Percentiles rank a stretch among this genome's conserved stretches.
phyloP scores from a whole-genome alignment of 73 alveolate species.

The Tetrahymena malaccensis region DNA sequence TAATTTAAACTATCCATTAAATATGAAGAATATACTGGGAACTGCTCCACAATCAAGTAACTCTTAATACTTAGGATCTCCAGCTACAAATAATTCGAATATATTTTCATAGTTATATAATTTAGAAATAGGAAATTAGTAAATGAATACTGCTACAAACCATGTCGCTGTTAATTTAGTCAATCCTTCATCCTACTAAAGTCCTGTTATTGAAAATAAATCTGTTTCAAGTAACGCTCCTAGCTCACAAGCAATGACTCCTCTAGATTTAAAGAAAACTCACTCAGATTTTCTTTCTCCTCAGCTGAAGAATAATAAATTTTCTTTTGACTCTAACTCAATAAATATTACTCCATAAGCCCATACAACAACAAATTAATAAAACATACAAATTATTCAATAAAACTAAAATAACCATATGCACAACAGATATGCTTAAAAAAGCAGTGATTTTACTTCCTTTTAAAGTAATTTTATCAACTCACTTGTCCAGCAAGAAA shows the following conservation, averaged over 20 bases:
- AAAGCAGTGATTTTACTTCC: neutral
- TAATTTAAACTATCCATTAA: neutral
- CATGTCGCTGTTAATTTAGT: neutral
- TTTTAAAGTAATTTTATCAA: neutral
- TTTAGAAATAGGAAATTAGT: neutral
- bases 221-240: neutral
- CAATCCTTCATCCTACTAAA: neutral
- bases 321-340: neutral
- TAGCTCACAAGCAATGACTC: neutral
- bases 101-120: neutral
- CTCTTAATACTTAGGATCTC: neutral
- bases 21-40: neutral
- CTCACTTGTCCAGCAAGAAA: neutral
- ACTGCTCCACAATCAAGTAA: neutral
- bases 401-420: neutral
- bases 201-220: neutral
- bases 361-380: neutral
- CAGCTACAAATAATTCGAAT: neutral
- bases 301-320: neutral
- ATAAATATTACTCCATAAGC: neutral
- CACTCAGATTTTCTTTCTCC: neutral
- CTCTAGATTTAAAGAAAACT: neutral
- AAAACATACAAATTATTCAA: neutral
- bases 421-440: neutral
- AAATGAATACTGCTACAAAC: neutral